A percentile compares a stretch with the other conserved stretches of the same genome.
phyloP scores from a whole-genome alignment of 169 alveolate species.

The Pseudocohnilembus persalinus region DNA sequence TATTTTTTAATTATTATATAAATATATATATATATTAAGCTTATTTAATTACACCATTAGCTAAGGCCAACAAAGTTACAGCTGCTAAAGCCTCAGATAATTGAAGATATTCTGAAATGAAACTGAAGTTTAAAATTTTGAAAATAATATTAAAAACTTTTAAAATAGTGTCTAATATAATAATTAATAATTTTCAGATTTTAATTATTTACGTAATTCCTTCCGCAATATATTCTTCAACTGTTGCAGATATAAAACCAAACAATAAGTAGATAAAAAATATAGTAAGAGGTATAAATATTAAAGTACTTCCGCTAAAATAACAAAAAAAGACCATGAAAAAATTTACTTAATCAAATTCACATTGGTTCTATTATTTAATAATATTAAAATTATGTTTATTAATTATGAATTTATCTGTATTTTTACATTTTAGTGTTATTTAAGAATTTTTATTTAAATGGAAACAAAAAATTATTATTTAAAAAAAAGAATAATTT shows the following conservation, averaged over 20 bases:
- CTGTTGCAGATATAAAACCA: neutral
- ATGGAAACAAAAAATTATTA: no score
- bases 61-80: slow-evolving; percentile 31
- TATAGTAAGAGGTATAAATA: neutral
- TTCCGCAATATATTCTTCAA: neutral
- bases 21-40: neutral
- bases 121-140: neutral
- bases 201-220: neutral
- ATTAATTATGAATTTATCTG: no score
- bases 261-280: no score
- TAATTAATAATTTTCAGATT: no score
- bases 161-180: neutral
- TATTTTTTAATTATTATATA: no score
- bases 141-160: neutral
- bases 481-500: no score
- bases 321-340: neutral
- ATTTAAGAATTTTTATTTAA: no score
- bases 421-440: no score
- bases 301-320: neutral
- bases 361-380: no score
- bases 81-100: slow-evolving; percentile 19
- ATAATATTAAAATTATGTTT: no score
- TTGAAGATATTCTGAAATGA: slow-evolving; percentile 7
- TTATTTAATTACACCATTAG: slow-evolving; percentile 21
- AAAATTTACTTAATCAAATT: neutral